A percentile compares a stretch with the other conserved stretches of the same genome.
These are phyloP conservation scores for Lasiosphaeria ovina DNA, from an alignment of 495 filamentous ascomycete species.

Conservation along the genomic window DNA sequence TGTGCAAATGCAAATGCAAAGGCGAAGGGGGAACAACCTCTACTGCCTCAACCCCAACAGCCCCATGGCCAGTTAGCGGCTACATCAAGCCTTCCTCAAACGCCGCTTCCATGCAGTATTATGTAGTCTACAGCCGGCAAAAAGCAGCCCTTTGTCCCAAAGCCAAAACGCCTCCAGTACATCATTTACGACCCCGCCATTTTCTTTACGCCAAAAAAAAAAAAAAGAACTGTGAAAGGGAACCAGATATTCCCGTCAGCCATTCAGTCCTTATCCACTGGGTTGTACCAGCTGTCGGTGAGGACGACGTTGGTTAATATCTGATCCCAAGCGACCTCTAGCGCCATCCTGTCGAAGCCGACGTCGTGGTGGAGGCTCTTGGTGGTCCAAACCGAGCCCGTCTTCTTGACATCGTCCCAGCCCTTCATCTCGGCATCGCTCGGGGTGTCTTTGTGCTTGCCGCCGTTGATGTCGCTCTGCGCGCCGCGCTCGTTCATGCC, in stretches of 20 bases:
- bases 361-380: slow-evolving; percentile 22
- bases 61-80: too few species aligned
- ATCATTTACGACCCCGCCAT: too few species aligned
- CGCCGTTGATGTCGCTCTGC: slow-evolving; percentile 23
- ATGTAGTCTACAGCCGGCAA: too few species aligned
- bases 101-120: too few species aligned
- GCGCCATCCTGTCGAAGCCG: slow-evolving; percentile 20
- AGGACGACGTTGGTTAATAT: slow-evolving; percentile 14
- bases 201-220: too few species aligned
- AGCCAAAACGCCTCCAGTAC: too few species aligned
- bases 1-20: too few species aligned
- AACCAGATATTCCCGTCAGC: neutral
- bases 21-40: too few species aligned
- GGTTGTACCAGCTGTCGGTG: slow-evolving; percentile 14
- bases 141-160: too few species aligned
- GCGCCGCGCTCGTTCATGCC: slow-evolving; percentile 22
- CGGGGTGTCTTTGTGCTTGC: slow-evolving; percentile 19
- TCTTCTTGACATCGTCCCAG: slow-evolving; percentile 18
- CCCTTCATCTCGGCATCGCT: slow-evolving; percentile 16
- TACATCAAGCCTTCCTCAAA: too few species aligned
- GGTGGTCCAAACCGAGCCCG: slow-evolving; percentile 13
- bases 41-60: too few species aligned
- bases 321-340: slow-evolving; percentile 18
- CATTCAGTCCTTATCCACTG: slow-evolving; percentile 6
- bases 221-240: too few species aligned